Percentiles rank a stretch among this genome's conserved stretches.
phyloP scores from a whole-genome alignment of 2,329 filamentous ascomycete species.

The Emydomyces testavorans region DNA sequence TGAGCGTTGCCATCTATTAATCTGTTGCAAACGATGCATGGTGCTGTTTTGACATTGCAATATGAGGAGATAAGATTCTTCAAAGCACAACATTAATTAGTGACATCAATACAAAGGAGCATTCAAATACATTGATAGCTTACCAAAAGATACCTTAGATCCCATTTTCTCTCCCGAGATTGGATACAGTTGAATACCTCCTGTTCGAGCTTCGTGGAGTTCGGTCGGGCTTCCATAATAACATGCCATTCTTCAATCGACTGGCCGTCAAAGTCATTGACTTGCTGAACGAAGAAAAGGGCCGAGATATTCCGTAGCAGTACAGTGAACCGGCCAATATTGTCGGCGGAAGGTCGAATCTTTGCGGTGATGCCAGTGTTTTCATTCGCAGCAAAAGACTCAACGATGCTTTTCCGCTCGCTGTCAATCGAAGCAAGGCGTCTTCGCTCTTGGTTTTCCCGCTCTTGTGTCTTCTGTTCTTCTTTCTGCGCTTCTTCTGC shows the following conservation, averaged over 20 bases:
- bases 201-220: constrained; percentile 27
- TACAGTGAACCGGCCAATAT: constrained; percentile 20
- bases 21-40: constrained; percentile 30
- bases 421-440: constrained; percentile 23
- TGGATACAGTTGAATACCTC: constrained; percentile 29
- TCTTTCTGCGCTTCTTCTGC: constrained; percentile 22
- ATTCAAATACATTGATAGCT: constrained; percentile 15
- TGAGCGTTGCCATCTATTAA: constrained; percentile 31
- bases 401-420: constrained; percentile 27
- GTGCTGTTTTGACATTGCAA: constrained; percentile 29
- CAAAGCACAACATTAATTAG: constrained; percentile 7
- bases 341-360: constrained; percentile 18
- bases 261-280: constrained; percentile 15
- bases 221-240: constrained; percentile 15
- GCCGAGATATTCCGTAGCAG: constrained; percentile 27
- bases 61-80: constrained; percentile 37
- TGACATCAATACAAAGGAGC: background rate
- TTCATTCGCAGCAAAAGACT: constrained; percentile 23
- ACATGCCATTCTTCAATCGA: constrained; percentile 27
- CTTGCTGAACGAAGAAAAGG: constrained; percentile 25
- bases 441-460: constrained; percentile 25
- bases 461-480: constrained; percentile 20
- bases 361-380: constrained; percentile 25
- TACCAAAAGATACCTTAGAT: constrained; percentile 31
- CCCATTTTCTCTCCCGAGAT: constrained; percentile 29